Evolutionary conservation across 2,329 filamentous ascomycete genomes (phyloP).

Genomic region (Fusarium tjaetaba): DNA sequence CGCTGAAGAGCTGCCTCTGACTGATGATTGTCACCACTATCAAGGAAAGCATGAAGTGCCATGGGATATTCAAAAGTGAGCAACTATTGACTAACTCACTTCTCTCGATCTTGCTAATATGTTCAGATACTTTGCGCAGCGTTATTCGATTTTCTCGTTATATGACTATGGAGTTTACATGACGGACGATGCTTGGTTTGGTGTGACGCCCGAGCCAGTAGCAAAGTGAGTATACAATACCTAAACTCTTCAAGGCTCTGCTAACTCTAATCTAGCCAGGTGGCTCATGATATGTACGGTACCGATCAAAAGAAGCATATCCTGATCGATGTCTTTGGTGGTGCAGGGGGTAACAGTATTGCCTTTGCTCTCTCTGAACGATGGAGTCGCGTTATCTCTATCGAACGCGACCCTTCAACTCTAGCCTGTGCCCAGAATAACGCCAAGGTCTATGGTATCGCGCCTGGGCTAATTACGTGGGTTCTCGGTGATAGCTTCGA

Average conservation of each 20-base stretch:
- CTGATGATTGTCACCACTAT: conserved; percentile 80
- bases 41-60: conserved; percentile 75
- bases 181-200: conserved; percentile 96
- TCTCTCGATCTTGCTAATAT: neutral
- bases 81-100: neutral
- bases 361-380: conserved; percentile 85
- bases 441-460: conserved; percentile 83
- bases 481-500: conserved; percentile 88
- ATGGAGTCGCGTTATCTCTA: conserved; percentile 86
- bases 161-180: conserved; percentile 91
- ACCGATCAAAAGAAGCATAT: conserved; percentile 66
- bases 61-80: conserved; percentile 84
- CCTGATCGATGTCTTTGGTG: conserved; percentile 89
- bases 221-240: conserved; percentile 69
- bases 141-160: conserved; percentile 84
- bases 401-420: conserved; percentile 84
- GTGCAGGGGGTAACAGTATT: conserved; percentile 92
- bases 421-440: conserved; percentile 94
- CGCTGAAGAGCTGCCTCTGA: conserved; percentile 61
- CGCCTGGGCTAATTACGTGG: conserved; percentile 79
- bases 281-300: conserved; percentile 75
- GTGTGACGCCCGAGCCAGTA: conserved; percentile 92
- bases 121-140: conserved; percentile 86
- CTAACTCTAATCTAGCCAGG: conserved; percentile 63
- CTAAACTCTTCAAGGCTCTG: neutral